phyloP scores from a whole-genome alignment of 2,329 filamentous ascomycete species.

The Elsinoe batatas region DNA sequence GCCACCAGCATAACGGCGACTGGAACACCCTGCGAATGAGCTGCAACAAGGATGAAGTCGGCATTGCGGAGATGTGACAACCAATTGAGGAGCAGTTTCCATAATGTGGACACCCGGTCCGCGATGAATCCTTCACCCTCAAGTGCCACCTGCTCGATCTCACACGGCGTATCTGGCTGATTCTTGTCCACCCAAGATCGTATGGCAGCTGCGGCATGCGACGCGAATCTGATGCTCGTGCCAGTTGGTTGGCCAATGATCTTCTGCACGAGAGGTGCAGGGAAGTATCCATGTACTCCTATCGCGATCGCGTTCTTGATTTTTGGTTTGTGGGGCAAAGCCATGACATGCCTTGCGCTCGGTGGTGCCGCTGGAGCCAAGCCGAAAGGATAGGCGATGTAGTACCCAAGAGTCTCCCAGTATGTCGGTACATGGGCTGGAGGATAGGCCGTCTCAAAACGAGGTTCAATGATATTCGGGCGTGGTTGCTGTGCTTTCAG shows the following conservation, averaged over 20 bases:
- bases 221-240: slow-evolving; percentile 87
- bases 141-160: slow-evolving; percentile 87
- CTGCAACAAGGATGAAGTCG: slow-evolving; percentile 84
- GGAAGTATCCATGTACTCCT: slow-evolving; percentile 89
- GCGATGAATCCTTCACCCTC: slow-evolving; percentile 90
- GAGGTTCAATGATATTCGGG: slow-evolving; percentile 59
- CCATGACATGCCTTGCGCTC: slow-evolving; percentile 56
- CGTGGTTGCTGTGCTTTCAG: slow-evolving; percentile 20
- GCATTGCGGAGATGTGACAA: slow-evolving; percentile 79
- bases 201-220: slow-evolving; percentile 74
- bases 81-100: slow-evolving; percentile 92
- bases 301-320: slow-evolving; percentile 85
- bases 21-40: slow-evolving; percentile 91
- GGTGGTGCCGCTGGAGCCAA: slow-evolving; percentile 32
- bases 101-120: slow-evolving; percentile 82
- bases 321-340: slow-evolving; percentile 52
- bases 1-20: slow-evolving; percentile 87
- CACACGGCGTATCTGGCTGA: slow-evolving; percentile 52
- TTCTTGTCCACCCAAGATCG: slow-evolving; percentile 65
- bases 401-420: slow-evolving; percentile 32
- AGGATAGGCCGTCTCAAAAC: slow-evolving; percentile 58
- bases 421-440: slow-evolving; percentile 35
- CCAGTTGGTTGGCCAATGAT: slow-evolving; percentile 92
- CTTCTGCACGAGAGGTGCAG: slow-evolving; percentile 73
- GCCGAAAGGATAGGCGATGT: slow-evolving; percentile 26